Conservation (phyloP, 306 rosid species). For the Comarum palustre region DNA sequence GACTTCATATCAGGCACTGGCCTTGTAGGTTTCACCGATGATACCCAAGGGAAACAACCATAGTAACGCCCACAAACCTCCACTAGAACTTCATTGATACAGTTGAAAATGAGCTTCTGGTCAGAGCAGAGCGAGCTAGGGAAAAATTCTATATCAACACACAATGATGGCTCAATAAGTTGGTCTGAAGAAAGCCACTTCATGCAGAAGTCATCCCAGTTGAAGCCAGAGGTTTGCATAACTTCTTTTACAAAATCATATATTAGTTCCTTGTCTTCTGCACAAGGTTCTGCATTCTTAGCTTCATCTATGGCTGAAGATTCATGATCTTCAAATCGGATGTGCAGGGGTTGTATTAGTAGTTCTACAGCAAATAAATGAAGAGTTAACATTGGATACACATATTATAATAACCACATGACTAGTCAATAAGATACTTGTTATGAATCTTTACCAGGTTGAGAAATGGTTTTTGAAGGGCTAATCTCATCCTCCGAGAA, state of each 20-base stretch:
- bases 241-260: constrained; percentile 56
- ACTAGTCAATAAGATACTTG: background rate
- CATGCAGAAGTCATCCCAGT: constrained; percentile 52
- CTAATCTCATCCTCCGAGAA: constrained; percentile 62
- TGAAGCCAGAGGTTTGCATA: constrained; percentile 62
- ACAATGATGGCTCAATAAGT: constrained; percentile 58
- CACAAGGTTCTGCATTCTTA: constrained; percentile 32
- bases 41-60: constrained; percentile 53
- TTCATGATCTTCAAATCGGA: constrained; percentile 65
- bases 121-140: constrained; percentile 59
- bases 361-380: constrained; percentile 48
- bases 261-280: constrained; percentile 50
- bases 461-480: constrained; percentile 36
- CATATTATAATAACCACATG: background rate
- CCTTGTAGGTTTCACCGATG: constrained; percentile 46
- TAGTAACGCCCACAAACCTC: constrained; percentile 58
- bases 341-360: constrained; percentile 45
- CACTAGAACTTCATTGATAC: constrained; percentile 60
- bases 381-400: constrained; percentile 27
- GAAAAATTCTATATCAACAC: constrained; percentile 48
- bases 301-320: constrained; percentile 41
- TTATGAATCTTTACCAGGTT: constrained; percentile 42
- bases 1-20: constrained; percentile 43
- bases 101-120: constrained; percentile 61
- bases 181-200: constrained; percentile 69